These are phyloP conservation scores for Venturia aucupariae DNA, from an alignment of 2,329 filamentous ascomycete genomes.

Conservation along the genomic window DNA sequence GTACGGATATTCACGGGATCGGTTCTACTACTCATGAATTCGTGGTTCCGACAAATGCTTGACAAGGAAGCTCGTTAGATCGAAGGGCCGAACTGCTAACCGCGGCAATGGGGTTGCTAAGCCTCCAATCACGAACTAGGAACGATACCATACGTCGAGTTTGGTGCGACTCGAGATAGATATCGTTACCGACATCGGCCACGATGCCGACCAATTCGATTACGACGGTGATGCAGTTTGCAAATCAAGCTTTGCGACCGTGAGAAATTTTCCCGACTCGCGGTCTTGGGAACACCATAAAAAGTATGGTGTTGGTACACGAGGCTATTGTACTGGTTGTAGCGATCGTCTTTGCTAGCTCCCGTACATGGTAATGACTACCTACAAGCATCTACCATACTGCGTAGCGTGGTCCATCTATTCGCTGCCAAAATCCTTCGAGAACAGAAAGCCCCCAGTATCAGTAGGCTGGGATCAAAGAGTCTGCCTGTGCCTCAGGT, in stretches of 20 bases:
- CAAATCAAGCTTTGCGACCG: background rate
- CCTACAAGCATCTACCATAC: background rate
- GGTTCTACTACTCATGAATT: background rate
- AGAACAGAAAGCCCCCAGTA: background rate
- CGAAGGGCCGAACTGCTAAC: background rate
- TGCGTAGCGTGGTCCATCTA: background rate
- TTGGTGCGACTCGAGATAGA: background rate
- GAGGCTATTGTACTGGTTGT: background rate
- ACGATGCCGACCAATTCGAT: background rate
- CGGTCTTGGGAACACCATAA: background rate
- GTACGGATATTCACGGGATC: background rate
- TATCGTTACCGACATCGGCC: background rate
- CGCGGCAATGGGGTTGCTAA: background rate
- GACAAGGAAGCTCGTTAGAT: background rate
- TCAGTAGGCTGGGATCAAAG: background rate
- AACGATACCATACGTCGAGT: background rate
- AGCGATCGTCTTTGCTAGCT: constrained; percentile 2
- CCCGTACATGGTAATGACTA: background rate
- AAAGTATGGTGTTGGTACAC: background rate
- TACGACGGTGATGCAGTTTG: background rate
- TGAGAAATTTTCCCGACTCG: background rate
- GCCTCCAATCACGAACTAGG: background rate
- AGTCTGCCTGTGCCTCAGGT: background rate
- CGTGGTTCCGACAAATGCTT: background rate
- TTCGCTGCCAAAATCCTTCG: background rate